Evolutionary conservation across 495 filamentous ascomycete species (phyloP).

Genomic region (Talaromyces liani): DNA sequence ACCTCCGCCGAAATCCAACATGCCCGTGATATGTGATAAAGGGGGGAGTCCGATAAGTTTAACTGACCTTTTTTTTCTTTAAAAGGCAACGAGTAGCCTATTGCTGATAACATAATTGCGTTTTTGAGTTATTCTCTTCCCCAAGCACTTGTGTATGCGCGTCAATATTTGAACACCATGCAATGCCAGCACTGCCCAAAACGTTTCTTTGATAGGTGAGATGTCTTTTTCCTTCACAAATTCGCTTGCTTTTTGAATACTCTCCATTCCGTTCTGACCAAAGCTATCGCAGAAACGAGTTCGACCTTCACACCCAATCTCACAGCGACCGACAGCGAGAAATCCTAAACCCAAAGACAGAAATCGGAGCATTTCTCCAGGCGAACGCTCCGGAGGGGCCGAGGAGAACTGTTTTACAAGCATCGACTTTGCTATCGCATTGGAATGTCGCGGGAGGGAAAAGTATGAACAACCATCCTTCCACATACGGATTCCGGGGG

Average conservation of each 20-base stretch:
- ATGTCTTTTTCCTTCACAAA: neutral
- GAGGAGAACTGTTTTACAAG: constrained; percentile 1
- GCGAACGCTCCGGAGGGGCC: neutral
- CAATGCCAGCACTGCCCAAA: constrained; percentile 10
- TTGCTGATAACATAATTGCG: neutral
- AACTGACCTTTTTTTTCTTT: neutral
- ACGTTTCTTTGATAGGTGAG: constrained; percentile 9
- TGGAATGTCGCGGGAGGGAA: neutral
- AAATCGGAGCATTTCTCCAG: constrained; percentile 6
- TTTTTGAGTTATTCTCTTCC: neutral
- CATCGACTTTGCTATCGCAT: constrained; percentile 8
- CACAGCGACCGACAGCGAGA: constrained; percentile 7
- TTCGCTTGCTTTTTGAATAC: neutral
- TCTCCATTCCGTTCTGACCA: neutral
- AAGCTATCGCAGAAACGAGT: neutral
- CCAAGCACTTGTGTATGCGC: neutral
- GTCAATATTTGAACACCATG: neutral
- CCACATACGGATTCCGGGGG: too few relatives aligned
- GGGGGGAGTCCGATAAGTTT: neutral
- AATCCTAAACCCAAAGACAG: neutral
- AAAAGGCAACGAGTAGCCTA: neutral
- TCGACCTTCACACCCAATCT: neutral
- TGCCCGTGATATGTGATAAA: neutral
- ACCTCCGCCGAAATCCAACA: neutral
- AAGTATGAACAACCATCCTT: neutral